Conservation (phyloP, 228 moss, liverwort and hornwort genomes). For the Sphagnum magellanicum region DNA sequence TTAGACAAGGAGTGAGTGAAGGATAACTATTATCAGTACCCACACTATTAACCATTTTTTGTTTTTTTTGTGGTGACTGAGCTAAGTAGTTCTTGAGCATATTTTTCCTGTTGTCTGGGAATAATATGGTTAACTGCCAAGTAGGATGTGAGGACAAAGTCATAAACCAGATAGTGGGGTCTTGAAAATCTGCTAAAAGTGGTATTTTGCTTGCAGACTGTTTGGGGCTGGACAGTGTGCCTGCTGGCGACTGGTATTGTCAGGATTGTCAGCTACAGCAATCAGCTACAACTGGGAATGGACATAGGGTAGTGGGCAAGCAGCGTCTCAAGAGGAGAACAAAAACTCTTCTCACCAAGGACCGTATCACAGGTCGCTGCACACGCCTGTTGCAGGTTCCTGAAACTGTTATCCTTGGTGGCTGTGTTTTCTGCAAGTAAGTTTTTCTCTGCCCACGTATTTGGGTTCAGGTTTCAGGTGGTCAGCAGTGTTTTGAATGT, state of each 20-base stretch:
- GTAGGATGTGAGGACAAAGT: no score
- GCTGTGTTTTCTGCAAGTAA: conserved; percentile 97
- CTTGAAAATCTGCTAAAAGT: neutral
- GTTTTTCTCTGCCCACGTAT: neutral
- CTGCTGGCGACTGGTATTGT: conserved; percentile 67
- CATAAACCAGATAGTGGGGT: neutral
- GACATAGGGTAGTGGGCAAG: conserved; percentile 51
- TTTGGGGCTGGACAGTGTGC: conserved; percentile 49
- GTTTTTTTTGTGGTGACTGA: no score
- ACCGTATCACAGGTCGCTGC: conserved; percentile 62
- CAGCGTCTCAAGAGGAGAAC: conserved; percentile 45
- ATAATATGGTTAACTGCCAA: no score
- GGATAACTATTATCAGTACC: no score
- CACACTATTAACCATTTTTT: no score
- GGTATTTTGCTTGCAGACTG: conserved; percentile 57
- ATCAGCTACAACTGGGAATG: conserved; percentile 35
- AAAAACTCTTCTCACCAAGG: conserved; percentile 51
- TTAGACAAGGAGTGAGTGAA: no score
- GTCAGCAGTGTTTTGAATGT: no score
- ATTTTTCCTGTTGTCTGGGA: no score
- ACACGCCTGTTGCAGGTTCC: conserved; percentile 68
- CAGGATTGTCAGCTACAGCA: conserved; percentile 68
- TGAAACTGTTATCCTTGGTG: conserved; percentile 67
- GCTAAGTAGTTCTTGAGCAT: no score
- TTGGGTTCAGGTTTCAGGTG: neutral